Base-by-base conservation (phyloP, 306 rosid species). In the Cucumis cinereus region DNA sequence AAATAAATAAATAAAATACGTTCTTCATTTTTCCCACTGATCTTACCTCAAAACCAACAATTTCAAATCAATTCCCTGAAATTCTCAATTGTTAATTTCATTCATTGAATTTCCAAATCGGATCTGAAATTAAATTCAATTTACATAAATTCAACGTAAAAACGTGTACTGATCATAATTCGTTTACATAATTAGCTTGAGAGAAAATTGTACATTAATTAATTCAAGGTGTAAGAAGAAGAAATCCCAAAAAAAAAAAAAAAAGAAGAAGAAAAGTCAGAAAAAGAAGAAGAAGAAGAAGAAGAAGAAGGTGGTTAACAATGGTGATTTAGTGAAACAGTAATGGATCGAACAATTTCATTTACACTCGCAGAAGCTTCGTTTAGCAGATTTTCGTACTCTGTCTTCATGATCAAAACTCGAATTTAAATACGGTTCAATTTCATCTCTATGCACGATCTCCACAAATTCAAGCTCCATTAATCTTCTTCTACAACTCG, bases 381-480 rank as follows among this genome's bases (percentile, higher is more conserved):
- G 73, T 68, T 87, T 87, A 28, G 63, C 77, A 0, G 80, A 78
- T 30, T 75, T 23, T 23, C 58, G 14, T 19, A 16, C 40, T 22
- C 28, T 43, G 36, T 63, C 59, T 15, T 35, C 40, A 22, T 33
- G 62, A 54, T 82, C 83, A 33, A 83, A 75, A 35, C 85, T 81
- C 41, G 91, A 73, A 35, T 75, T 63, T 79, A 88, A 85, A 76
- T 83, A 85, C 4, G 56, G 77, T 12, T 88, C 91, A 30, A 85
- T 81, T 64, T 88, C 91, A 4, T 85, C 87, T 0, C 79, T 76
- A 36, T 78, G 77, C 57, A 45, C 73, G 79, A 74, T 81, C 80
- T 85, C 89, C 40, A 83, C 84, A 83, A 88, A 88, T 23, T 88
- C 77, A 7, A 83, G 79, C 81, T 82, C 88, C 28, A 82, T 54